Conservation (phyloP, 2,329 filamentous ascomycete species). For the Diaporthe vaccinii region DNA sequence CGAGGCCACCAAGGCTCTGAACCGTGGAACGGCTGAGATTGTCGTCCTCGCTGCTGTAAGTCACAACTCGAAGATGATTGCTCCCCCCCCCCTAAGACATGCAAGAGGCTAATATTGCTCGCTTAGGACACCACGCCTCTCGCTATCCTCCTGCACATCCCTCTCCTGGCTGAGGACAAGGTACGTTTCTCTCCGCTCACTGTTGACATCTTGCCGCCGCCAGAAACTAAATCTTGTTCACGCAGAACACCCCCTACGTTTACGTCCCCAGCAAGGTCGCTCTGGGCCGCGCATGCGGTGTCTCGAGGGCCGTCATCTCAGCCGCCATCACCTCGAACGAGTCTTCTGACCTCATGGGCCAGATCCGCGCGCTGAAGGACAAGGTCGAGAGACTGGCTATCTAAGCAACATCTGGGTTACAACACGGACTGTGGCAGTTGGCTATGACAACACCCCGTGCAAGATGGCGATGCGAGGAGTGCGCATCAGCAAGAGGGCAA, state of each 20-base stretch:
- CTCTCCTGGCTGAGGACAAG: slow-evolving; percentile 88
- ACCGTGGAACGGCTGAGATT: slow-evolving; percentile 90
- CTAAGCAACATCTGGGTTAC: slow-evolving; percentile 61
- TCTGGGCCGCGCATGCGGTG: slow-evolving; percentile 90
- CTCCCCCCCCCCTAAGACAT: background rate
- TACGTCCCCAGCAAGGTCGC: slow-evolving; percentile 84
- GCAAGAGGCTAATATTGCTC: background rate
- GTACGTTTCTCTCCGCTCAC: slow-evolving; percentile 44
- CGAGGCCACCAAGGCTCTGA: slow-evolving; percentile 88
- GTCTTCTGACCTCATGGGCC: slow-evolving; percentile 85
- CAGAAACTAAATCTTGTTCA: background rate
- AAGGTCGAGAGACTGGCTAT: slow-evolving; percentile 97
- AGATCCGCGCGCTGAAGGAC: slow-evolving; percentile 91
- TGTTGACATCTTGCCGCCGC: background rate
- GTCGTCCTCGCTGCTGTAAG: slow-evolving; percentile 77
- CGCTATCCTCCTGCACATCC: slow-evolving; percentile 89
- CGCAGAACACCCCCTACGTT: slow-evolving; percentile 64
- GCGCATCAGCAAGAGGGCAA: background rate
- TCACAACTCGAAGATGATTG: background rate
- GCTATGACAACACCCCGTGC: background rate
- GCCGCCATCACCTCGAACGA: slow-evolving; percentile 93
- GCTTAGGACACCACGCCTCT: slow-evolving; percentile 82
- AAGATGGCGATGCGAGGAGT: background rate
- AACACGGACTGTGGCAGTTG: background rate
- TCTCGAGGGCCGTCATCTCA: slow-evolving; percentile 88